These are phyloP conservation scores for Pluteus cervinus DNA, from an alignment of 768 basidiomycete genomes.

Conservation along the genomic window DNA sequence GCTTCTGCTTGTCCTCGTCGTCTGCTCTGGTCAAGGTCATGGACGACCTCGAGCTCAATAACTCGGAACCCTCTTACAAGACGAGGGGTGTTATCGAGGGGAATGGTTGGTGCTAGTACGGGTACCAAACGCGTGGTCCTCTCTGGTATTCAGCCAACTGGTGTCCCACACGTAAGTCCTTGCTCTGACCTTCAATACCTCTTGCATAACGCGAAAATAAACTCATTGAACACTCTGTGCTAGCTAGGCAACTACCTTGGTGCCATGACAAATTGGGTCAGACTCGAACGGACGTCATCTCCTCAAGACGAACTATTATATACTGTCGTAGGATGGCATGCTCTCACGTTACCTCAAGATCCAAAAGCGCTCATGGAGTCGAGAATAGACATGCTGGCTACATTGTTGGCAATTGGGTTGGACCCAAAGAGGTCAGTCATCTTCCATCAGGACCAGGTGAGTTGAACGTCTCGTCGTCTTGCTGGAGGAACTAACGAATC, in stretches of 20 bases:
- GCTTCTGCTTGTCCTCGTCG: too few species aligned
- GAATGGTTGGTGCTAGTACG: background rate
- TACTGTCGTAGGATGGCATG: conserved; percentile 92
- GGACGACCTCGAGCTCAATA: conserved; percentile 12
- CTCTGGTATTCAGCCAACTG: conserved; percentile 93
- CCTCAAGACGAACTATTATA: conserved; percentile 67
- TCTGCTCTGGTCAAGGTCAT: conserved; percentile 8
- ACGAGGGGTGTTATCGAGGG: too few species aligned
- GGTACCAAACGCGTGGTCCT: conserved; percentile 48
- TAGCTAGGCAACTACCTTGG: conserved; percentile 94
- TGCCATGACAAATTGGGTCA: conserved; percentile 85
- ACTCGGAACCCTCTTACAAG: too few species aligned
- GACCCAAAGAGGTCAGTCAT: conserved; percentile 68
- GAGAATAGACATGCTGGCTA: conserved; percentile 73
- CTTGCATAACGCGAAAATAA: background rate
- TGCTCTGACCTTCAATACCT: conserved; percentile 3
- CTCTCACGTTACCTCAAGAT: conserved; percentile 87
- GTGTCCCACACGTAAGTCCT: conserved; percentile 75
- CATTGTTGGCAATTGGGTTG: conserved; percentile 79
- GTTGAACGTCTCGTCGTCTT: conserved; percentile 15
- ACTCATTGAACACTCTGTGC: background rate
- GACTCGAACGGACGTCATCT: conserved; percentile 56
- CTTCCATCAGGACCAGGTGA: conserved; percentile 88
- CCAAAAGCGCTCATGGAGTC: conserved; percentile 56
- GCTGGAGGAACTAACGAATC: background rate